phyloP scores from a whole-genome alignment of 306 rosid genomes.

The Quercus gilva region DNA sequence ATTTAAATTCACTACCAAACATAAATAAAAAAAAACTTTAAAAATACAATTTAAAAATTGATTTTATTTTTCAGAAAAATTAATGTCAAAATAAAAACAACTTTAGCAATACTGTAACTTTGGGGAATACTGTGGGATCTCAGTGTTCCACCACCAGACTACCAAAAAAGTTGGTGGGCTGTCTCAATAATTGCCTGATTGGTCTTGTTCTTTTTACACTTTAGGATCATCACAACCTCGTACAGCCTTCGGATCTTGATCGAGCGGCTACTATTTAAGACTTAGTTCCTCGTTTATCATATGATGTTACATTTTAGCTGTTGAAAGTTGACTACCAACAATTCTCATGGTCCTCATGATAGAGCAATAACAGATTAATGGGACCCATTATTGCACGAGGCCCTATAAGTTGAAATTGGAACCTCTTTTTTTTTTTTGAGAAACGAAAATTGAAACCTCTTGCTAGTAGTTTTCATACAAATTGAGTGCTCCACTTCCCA shows the following conservation, averaged over 20 bases:
- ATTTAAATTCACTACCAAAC: too few relatives aligned
- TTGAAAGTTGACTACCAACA: conserved; percentile 27
- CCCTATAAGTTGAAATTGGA: background rate
- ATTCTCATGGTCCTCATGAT: background rate
- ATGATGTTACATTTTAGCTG: background rate
- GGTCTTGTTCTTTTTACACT: too few relatives aligned
- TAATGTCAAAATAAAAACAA: too few relatives aligned
- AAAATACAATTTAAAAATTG: too few relatives aligned
- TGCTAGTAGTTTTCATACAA: background rate
- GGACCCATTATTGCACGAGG: conserved; percentile 14
- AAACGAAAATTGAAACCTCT: background rate
- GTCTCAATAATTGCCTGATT: background rate
- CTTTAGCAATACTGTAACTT: too few relatives aligned
- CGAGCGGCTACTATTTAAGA: background rate
- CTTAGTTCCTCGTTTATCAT: background rate
- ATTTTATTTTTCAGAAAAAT: too few relatives aligned
- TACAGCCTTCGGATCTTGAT: background rate
- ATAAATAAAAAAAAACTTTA: too few relatives aligned
- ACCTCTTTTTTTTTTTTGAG: background rate
- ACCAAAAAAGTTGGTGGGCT: background rate
- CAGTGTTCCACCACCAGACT: too few relatives aligned
- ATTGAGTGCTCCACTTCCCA: background rate
- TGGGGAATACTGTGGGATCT: too few relatives aligned
- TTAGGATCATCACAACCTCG: too few relatives aligned
- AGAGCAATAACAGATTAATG: background rate